Evolutionary conservation across 345 rosid genomes (phyloP).

Genomic region (Physaria fendleri): DNA sequence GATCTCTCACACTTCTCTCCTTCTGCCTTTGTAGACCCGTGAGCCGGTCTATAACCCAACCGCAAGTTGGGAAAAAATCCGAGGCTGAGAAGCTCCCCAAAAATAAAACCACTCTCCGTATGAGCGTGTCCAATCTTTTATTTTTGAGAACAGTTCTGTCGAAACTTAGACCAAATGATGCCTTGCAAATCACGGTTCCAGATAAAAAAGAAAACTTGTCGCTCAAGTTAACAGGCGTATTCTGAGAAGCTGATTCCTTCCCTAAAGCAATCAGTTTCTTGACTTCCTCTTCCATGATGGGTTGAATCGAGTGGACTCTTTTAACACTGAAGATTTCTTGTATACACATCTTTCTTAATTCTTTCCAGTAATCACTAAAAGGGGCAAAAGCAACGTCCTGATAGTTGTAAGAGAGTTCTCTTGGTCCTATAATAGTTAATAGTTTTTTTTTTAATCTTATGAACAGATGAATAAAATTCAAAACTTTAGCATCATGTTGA

Average conservation of each 20-base stretch:
- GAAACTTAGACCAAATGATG: constrained; percentile 39
- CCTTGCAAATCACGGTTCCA: constrained; percentile 26
- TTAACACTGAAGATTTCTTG: constrained; percentile 37
- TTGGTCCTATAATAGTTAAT: constrained; percentile 11
- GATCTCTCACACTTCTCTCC: constrained; percentile 21
- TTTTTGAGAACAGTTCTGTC: constrained; percentile 23
- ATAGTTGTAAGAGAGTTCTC: constrained; percentile 38
- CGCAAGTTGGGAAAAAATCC: constrained; percentile 36
- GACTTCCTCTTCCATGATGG: constrained; percentile 40
- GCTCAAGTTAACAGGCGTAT: constrained; percentile 19
- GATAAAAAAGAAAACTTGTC: constrained; percentile 24
- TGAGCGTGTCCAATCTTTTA: constrained; percentile 22
- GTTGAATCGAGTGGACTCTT: constrained; percentile 27
- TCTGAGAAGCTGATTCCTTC: neutral
- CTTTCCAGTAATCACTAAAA: constrained; percentile 38
- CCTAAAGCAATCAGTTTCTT: constrained; percentile 26
- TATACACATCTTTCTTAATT: constrained; percentile 30
- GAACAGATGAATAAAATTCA: too few species aligned
- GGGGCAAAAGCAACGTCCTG: constrained; percentile 41
- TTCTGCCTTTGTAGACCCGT: constrained; percentile 26
- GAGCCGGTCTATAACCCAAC: constrained; percentile 39
- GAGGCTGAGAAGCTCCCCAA: constrained; percentile 33
- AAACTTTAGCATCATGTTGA: too few species aligned
- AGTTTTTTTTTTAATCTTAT: neutral
- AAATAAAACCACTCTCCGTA: constrained; percentile 28